phyloP scores from a whole-genome alignment of 352 stramenopile genomes.

The Pythium aristosporum region DNA sequence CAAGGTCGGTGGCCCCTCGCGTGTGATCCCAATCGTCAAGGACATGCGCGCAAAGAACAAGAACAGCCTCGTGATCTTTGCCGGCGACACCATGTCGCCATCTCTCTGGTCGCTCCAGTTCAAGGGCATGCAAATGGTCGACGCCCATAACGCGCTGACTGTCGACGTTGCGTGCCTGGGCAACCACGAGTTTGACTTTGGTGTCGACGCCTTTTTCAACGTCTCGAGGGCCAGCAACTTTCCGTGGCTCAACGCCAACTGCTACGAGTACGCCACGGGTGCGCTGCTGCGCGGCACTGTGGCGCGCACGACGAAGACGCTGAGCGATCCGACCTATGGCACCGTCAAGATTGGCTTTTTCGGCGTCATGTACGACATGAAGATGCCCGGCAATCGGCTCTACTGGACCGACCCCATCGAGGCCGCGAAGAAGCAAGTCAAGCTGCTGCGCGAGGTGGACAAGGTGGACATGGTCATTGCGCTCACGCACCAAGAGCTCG shows the following conservation, averaged over 20 bases:
- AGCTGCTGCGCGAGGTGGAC: conserved; percentile 31
- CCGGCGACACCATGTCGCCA: conserved; percentile 75
- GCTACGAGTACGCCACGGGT: conserved; percentile 47
- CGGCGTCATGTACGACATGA: conserved; percentile 81
- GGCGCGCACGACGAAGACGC: conserved; percentile 45
- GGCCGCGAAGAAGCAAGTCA: conserved; percentile 51
- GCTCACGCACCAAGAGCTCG: conserved; percentile 65
- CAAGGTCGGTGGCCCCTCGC: conserved; percentile 69
- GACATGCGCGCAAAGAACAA: conserved; percentile 52
- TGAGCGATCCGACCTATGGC: conserved; percentile 40
- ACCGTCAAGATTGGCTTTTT: conserved; percentile 63
- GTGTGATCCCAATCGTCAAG: conserved; percentile 60
- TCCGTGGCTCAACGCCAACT: conserved; percentile 76
- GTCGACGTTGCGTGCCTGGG: conserved; percentile 70
- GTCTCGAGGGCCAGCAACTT: conserved; percentile 57
- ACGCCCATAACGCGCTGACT: conserved; percentile 71
- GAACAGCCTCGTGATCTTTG: conserved; percentile 80
- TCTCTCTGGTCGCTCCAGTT: conserved; percentile 83
- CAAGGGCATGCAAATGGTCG: conserved; percentile 77
- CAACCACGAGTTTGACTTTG: conserved; percentile 85
- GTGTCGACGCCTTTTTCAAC: conserved; percentile 73
- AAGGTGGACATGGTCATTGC: conserved; percentile 75
- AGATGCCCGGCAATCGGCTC: conserved; percentile 56
- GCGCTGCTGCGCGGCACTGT: conserved; percentile 54
- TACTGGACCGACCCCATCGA: conserved; percentile 72